A percentile compares a stretch with the other conserved stretches of the same genome.
Conservation (phyloP, 2,329 filamentous ascomycete genomes). For the Tolypocladium tropicale region DNA sequence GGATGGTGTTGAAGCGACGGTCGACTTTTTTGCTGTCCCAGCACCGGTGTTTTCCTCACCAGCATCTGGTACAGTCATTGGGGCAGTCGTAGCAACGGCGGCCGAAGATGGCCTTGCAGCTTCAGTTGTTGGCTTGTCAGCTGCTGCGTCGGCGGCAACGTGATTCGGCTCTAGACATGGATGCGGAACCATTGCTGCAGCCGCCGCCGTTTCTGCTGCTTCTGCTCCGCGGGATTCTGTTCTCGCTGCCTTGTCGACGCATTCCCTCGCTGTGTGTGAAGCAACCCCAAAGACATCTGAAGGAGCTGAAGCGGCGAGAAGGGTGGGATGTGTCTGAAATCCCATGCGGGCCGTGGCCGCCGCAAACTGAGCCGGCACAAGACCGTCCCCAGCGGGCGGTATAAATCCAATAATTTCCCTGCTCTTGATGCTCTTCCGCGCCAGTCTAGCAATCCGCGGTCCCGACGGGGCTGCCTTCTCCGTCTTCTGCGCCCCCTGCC, state of each 20-base stretch:
- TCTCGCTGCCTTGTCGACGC: background rate
- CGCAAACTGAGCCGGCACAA: conserved; percentile 8
- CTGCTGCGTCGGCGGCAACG: background rate
- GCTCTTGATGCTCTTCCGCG: conserved; percentile 33
- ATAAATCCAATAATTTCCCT: conserved; percentile 35
- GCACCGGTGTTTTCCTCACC: background rate
- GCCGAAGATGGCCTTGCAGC: background rate
- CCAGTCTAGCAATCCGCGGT: conserved; percentile 28
- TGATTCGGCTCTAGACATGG: background rate
- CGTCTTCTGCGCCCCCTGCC: background rate
- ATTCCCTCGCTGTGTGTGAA: background rate
- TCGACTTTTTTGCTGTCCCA: background rate
- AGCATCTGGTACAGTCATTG: background rate
- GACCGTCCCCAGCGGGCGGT: conserved; percentile 7
- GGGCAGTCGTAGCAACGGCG: background rate
- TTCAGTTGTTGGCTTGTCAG: background rate
- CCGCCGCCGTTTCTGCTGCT: too few relatives aligned
- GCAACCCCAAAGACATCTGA: background rate
- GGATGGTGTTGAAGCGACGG: too few relatives aligned
- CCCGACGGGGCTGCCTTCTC: conserved; percentile 3
- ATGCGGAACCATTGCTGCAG: too few relatives aligned
- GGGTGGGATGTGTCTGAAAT: background rate
- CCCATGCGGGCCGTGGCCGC: conserved; percentile 5
- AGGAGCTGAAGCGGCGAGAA: background rate
- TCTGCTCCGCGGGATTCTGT: background rate